Percentiles rank a stretch among this genome's conserved stretches.
phyloP scores from a whole-genome alignment of 352 stramenopile genomes.

The Pythium pectinolyticum region DNA sequence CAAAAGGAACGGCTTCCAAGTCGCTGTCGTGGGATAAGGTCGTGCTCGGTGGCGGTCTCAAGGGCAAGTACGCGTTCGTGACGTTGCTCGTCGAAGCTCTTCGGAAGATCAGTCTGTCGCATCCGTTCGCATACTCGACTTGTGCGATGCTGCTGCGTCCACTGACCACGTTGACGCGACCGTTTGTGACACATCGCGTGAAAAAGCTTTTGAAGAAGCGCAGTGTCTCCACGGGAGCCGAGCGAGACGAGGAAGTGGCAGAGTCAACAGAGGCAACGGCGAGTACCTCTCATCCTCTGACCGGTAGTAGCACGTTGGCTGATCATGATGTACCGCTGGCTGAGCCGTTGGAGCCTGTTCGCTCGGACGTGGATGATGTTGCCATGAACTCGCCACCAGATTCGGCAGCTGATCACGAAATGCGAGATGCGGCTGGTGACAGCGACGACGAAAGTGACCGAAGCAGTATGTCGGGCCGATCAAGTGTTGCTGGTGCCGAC shows the following conservation, averaged over 20 bases:
- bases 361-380: slow-evolving; percentile 52
- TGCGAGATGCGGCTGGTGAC: slow-evolving; percentile 46
- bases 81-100: slow-evolving; percentile 73
- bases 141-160: slow-evolving; percentile 82
- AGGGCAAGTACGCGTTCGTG: slow-evolving; percentile 78
- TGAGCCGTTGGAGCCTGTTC: neutral
- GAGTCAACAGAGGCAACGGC: neutral
- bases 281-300: neutral
- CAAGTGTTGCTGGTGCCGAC: slow-evolving; percentile 40
- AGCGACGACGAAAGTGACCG: slow-evolving; percentile 57
- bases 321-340: neutral
- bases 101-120: slow-evolving; percentile 72
- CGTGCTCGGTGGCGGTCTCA: slow-evolving; percentile 59
- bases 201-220: slow-evolving; percentile 66
- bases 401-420: slow-evolving; percentile 55
- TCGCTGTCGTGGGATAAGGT: slow-evolving; percentile 82
- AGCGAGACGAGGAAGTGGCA: neutral
- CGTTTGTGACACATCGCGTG: slow-evolving; percentile 78
- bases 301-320: no score
- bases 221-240: neutral
- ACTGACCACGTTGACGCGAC: slow-evolving; percentile 73
- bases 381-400: slow-evolving; percentile 56
- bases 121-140: slow-evolving; percentile 71
- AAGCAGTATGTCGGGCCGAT: slow-evolving; percentile 56
- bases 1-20: slow-evolving; percentile 65